Percentiles rank a stretch among this genome's conserved stretches.
These are phyloP conservation scores for Umbellularia californica DNA, from an alignment of 164 flowering plant genomes.

Conservation along the genomic window DNA sequence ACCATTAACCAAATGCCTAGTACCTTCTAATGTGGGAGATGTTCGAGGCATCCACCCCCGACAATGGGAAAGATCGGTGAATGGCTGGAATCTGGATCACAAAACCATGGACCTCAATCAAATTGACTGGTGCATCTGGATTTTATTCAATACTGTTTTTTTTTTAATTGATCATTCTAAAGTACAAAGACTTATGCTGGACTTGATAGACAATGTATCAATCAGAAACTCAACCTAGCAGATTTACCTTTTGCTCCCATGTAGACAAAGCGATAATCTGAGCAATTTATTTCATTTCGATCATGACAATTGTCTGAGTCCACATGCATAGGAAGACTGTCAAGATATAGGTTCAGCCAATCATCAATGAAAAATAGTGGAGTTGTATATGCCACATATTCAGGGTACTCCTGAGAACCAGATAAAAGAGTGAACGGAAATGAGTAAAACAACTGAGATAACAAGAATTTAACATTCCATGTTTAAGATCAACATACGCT, in stretches of 20 bases:
- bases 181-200: background rate
- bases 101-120: background rate
- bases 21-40: no score
- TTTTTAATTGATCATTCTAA: background rate
- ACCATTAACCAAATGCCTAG: no score
- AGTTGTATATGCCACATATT: conserved; percentile 68
- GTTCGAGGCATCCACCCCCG: no score
- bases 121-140: background rate
- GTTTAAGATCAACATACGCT: background rate
- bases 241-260: conserved; percentile 94
- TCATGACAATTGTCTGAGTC: conserved; percentile 42
- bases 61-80: background rate
- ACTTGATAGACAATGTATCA: background rate
- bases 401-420: conserved; percentile 77
- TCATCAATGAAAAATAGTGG: conserved; percentile 76
- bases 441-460: conserved; percentile 11
- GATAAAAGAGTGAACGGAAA: conserved; percentile 16
- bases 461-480: background rate
- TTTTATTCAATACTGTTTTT: no score
- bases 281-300: conserved; percentile 67
- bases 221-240: background rate
- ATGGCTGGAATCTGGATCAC: background rate
- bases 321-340: conserved; percentile 65
- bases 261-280: conserved; percentile 97
- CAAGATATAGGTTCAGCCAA: conserved; percentile 96